Evolutionary conservation across 176 grass and related monocot species (phyloP).

Genomic region (Cenchrus americanus): DNA sequence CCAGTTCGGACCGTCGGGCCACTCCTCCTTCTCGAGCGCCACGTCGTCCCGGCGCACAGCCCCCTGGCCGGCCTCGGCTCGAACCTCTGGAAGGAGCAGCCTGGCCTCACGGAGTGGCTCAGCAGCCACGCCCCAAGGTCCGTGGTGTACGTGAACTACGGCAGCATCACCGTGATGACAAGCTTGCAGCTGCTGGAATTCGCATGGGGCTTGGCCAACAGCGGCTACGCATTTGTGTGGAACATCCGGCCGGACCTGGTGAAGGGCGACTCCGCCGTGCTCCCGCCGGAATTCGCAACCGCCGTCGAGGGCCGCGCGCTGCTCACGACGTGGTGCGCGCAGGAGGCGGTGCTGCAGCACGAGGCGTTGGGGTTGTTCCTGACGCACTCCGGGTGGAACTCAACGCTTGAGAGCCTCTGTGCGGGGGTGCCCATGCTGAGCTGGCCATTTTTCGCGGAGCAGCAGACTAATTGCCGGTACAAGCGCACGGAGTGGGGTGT

Average conservation of each 20-base stretch:
- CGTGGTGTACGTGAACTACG: slow-evolving; percentile 76
- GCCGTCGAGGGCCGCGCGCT: slow-evolving; percentile 47
- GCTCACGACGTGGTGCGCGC: slow-evolving; percentile 63
- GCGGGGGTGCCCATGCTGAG: slow-evolving; percentile 67
- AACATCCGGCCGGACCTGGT: slow-evolving; percentile 61
- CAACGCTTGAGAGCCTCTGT: slow-evolving; percentile 67
- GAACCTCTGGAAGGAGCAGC: slow-evolving; percentile 73
- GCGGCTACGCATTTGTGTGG: slow-evolving; percentile 63
- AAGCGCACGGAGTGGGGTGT: slow-evolving; percentile 63
- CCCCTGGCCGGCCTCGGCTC: slow-evolving; percentile 29
- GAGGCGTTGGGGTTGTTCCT: slow-evolving; percentile 62
- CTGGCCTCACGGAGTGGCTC: slow-evolving; percentile 51
- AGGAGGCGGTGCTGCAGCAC: slow-evolving; percentile 65
- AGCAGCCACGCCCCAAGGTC: slow-evolving; percentile 9
- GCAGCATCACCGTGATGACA: slow-evolving; percentile 66
- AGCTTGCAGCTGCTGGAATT: slow-evolving; percentile 56
- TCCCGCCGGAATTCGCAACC: slow-evolving; percentile 46
- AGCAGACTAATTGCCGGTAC: slow-evolving; percentile 76
- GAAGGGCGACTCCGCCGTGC: slow-evolving; percentile 33
- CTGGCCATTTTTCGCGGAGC: slow-evolving; percentile 87
- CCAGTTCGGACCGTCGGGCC: slow-evolving; percentile 58
- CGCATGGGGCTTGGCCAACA: slow-evolving; percentile 68
- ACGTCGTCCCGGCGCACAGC: background rate
- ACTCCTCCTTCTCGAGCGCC: slow-evolving; percentile 34
- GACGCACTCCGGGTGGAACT: slow-evolving; percentile 84